These are phyloP conservation scores for Bolboschoenoplectus hybrid DNA, from an alignment of 202 grass and related monocot genomes.

Conservation along the genomic window DNA sequence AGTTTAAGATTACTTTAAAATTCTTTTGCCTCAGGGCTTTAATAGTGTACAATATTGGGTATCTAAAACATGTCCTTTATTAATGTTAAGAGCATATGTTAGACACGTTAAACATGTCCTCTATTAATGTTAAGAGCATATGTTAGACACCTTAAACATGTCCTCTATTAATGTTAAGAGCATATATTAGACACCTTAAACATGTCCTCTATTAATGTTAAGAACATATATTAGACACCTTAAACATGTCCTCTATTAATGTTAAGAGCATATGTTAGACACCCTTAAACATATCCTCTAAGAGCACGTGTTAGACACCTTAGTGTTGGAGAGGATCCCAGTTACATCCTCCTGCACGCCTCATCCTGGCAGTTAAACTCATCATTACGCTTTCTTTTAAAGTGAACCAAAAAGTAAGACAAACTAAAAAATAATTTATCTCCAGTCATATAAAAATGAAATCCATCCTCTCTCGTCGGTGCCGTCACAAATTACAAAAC, in stretches of 20 bases:
- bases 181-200: background rate
- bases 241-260: too few species aligned
- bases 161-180: too few species aligned
- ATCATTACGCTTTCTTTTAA: background rate
- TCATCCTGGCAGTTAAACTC: background rate
- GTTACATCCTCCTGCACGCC: background rate
- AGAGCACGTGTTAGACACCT: too few species aligned
- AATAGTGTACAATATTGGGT: background rate
- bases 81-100: too few species aligned
- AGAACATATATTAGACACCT: too few species aligned
- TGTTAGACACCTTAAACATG: too few species aligned
- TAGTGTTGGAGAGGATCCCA: background rate
- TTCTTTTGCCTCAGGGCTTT: background rate
- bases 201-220: background rate
- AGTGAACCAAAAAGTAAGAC: slow-evolving; percentile 8
- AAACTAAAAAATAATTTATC: background rate
- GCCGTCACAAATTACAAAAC: background rate
- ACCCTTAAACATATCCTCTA: too few species aligned
- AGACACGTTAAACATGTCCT: too few species aligned
- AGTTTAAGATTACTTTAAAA: background rate
- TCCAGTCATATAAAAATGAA: background rate
- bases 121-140: too few species aligned
- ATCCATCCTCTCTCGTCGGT: background rate
- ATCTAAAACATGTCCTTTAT: background rate
- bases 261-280: too few species aligned